Percentiles rank a stretch among this genome's conserved stretches.
These are phyloP conservation scores for Penicillium chermesinum DNA, from an alignment of 495 filamentous ascomycete species.

Conservation along the genomic window DNA sequence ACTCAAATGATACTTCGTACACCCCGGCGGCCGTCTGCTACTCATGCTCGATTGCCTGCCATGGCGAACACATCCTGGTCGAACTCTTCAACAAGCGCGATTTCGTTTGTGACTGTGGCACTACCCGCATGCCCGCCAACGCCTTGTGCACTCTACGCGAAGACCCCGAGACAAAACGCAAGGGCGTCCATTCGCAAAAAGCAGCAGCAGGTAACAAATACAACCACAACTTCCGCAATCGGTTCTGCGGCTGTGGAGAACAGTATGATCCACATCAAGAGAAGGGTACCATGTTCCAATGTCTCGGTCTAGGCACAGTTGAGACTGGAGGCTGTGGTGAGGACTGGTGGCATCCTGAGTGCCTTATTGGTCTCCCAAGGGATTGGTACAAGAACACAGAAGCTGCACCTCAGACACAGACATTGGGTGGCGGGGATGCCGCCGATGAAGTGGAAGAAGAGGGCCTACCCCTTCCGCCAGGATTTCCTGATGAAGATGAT, in stretches of 20 bases:
- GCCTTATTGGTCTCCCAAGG: constrained; percentile 71
- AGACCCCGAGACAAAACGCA: constrained; percentile 64
- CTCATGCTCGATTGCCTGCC: constrained; percentile 91
- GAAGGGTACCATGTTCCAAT: constrained; percentile 99
- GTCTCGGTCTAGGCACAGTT: constrained; percentile 73
- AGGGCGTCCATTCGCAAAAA: constrained; percentile 72
- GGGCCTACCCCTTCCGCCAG: constrained; percentile 63
- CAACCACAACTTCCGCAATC: constrained; percentile 90
- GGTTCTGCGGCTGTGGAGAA: constrained; percentile 85
- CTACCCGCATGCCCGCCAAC: constrained; percentile 64
- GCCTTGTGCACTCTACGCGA: constrained; percentile 73
- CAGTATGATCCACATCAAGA: constrained; percentile 81
- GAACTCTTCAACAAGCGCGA: constrained; percentile 95
- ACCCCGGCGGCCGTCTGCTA: constrained; percentile 86
- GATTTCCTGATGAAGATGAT: constrained; percentile 81
- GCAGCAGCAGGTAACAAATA: constrained; percentile 74
- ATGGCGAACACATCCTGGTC: constrained; percentile 90
- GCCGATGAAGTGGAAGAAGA: constrained; percentile 46
- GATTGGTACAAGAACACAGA: constrained; percentile 39
- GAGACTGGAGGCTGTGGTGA: constrained; percentile 89
- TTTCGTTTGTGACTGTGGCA: constrained; percentile 96
- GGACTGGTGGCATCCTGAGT: constrained; percentile 99
- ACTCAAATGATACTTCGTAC: constrained; percentile 57
- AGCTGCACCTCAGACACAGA: constrained; percentile 37
- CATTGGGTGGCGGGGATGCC: constrained; percentile 25